A percentile compares a stretch with the other conserved stretches of the same genome.
These are phyloP conservation scores for Aspergillus unguis DNA, from an alignment of 2,329 filamentous ascomycete species.

Conservation along the genomic window DNA sequence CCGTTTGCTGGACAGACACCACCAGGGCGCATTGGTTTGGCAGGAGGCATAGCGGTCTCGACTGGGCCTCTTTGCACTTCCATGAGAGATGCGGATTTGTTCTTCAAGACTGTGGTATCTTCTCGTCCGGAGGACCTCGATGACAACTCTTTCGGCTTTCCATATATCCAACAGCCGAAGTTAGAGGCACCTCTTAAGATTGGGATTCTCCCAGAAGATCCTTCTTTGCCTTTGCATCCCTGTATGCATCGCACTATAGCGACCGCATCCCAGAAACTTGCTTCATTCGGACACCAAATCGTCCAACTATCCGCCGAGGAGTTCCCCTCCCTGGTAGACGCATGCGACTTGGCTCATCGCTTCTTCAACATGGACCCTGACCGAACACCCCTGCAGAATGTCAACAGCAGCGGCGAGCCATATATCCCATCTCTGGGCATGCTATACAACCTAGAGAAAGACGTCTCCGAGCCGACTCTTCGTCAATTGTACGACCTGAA, in stretches of 20 bases:
- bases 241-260: slow-evolving; percentile 19
- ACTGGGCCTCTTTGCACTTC: slow-evolving; percentile 22
- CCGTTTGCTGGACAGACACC: slow-evolving; percentile 49
- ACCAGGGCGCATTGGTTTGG: slow-evolving; percentile 13
- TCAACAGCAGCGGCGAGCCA: slow-evolving; percentile 20
- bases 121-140: slow-evolving; percentile 13
- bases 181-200: slow-evolving; percentile 12
- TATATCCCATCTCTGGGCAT: slow-evolving; percentile 17
- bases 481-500: slow-evolving; percentile 21
- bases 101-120: slow-evolving; percentile 11
- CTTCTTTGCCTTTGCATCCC: slow-evolving; percentile 20
- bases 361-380: slow-evolving; percentile 25
- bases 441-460: slow-evolving; percentile 11
- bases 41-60: slow-evolving; percentile 18
- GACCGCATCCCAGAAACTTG: slow-evolving; percentile 16
- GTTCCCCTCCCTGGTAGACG: slow-evolving; percentile 9
- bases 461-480: slow-evolving; percentile 16
- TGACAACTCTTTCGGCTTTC: slow-evolving; percentile 13
- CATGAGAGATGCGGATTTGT: slow-evolving; percentile 14
- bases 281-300: slow-evolving; percentile 19
- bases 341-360: slow-evolving; percentile 13
- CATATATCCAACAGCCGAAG: slow-evolving; percentile 8
- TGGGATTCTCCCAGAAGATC: slow-evolving; percentile 22
- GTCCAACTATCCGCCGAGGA: slow-evolving; percentile 14
- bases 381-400: slow-evolving; percentile 16